These are phyloP conservation scores for Didymella glomerata DNA, from an alignment of 2,329 filamentous ascomycete species.

Conservation along the genomic window DNA sequence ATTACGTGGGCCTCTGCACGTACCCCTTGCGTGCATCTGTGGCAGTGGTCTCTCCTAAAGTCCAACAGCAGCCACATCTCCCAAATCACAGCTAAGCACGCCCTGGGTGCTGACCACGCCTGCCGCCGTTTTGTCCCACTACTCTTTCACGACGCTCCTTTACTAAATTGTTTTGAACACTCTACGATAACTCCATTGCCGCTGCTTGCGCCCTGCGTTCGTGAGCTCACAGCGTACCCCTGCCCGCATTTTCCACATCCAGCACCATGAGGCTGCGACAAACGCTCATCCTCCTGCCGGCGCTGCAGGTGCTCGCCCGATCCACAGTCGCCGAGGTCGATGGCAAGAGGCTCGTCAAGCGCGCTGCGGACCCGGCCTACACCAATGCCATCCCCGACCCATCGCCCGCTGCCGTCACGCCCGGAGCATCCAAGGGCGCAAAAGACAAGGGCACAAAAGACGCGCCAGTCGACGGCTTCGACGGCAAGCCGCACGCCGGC, in stretches of 20 bases:
- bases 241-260: conserved; percentile 11
- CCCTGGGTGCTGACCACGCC: conserved; percentile 16
- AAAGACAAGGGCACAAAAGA: conserved; percentile 80
- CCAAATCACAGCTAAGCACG: conserved; percentile 10
- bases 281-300: conserved; percentile 64
- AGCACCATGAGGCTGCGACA: conserved; percentile 67
- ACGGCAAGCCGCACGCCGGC: conserved; percentile 91
- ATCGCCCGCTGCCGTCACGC: conserved; percentile 33
- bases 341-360: conserved; percentile 37
- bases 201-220: conserved; percentile 6
- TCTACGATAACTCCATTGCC: conserved; percentile 1
- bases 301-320: conserved; percentile 65
- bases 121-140: background rate
- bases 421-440: conserved; percentile 58
- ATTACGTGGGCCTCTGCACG: conserved; percentile 27
- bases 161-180: background rate
- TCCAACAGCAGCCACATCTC: conserved; percentile 21
- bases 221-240: background rate
- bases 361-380: conserved; percentile 41
- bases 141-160: conserved; percentile 7
- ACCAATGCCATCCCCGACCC: conserved; percentile 32
- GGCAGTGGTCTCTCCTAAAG: conserved; percentile 27
- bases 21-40: conserved; percentile 41
- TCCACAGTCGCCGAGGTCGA: conserved; percentile 51
- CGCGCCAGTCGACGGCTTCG: conserved; percentile 88